phyloP scores from a whole-genome alignment of 495 filamentous ascomycete genomes.

The Neurospora tetraspora region DNA sequence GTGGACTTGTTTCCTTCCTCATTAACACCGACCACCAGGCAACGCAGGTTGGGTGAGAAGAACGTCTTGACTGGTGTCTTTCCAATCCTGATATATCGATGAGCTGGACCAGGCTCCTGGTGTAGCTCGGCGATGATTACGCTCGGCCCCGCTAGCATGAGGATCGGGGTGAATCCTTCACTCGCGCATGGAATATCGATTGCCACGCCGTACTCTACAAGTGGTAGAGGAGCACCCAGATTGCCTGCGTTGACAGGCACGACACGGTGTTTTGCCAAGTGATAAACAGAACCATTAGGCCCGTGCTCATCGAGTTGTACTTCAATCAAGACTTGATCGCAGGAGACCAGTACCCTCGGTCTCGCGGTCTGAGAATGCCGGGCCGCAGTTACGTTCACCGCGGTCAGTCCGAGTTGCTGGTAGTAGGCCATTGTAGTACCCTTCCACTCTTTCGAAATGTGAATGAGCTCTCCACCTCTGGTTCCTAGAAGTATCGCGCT shows the following conservation, averaged over 20 bases:
- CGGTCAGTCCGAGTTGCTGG: conserved; percentile 19
- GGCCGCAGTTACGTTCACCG: conserved; percentile 13
- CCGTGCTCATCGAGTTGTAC: neutral
- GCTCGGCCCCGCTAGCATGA: conserved; percentile 33
- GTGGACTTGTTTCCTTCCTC: conserved; percentile 22
- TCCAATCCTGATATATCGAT: conserved; percentile 36
- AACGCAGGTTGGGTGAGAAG: conserved; percentile 40
- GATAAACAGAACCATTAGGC: neutral
- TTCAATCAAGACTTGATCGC: conserved; percentile 16
- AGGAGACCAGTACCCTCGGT: conserved; percentile 17
- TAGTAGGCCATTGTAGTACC: conserved; percentile 1
- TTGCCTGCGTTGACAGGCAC: conserved; percentile 32
- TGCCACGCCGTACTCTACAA: conserved; percentile 21
- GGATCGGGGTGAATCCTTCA: conserved; percentile 16
- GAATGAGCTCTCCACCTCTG: conserved; percentile 34
- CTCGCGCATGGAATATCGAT: conserved; percentile 19
- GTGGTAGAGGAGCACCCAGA: conserved; percentile 16
- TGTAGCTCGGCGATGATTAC: conserved; percentile 43
- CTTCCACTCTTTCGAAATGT: conserved; percentile 11
- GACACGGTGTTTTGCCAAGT: conserved; percentile 18
- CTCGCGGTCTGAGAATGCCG: neutral
- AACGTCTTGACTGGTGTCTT: conserved; percentile 45
- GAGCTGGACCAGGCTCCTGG: conserved; percentile 35
- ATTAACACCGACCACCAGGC: conserved; percentile 42
- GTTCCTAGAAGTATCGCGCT: conserved; percentile 27